Evolutionary conservation across 192 early-diverging fungal genomes (phyloP).

Genomic region (Coemansia sp.): DNA sequence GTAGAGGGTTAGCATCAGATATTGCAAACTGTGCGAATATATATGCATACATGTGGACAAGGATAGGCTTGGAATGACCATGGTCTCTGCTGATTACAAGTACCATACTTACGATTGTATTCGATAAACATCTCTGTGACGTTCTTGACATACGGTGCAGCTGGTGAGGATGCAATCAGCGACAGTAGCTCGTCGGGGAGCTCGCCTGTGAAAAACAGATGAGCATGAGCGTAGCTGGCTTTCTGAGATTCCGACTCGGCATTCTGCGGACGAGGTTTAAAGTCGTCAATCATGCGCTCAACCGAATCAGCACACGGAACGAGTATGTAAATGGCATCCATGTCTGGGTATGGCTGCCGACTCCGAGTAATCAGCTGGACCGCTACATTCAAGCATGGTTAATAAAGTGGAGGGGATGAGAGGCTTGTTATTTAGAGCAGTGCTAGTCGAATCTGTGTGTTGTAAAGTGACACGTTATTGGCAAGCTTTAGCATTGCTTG

Average conservation of each 20-base stretch:
- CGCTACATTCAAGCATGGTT: constrained; percentile 11
- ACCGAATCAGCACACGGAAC: constrained; percentile 44
- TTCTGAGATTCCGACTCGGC: constrained; percentile 1
- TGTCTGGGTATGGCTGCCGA: constrained; percentile 44
- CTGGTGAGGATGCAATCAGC: constrained; percentile 30
- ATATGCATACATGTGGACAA: not conserved
- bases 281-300: constrained; percentile 43
- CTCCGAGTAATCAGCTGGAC: constrained; percentile 41
- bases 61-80: no score
- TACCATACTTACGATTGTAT: constrained; percentile 50
- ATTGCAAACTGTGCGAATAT: no score
- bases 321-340: constrained; percentile 52
- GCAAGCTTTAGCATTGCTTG: no score
- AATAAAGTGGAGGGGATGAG: not conserved
- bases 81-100: no score
- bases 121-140: constrained; percentile 49
- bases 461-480: no score
- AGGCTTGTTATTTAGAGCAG: no score
- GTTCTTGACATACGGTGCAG: constrained; percentile 32
- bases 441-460: no score
- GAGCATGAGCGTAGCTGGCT: constrained; percentile 41
- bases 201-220: constrained; percentile 50
- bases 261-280: constrained; percentile 4
- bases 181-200: constrained; percentile 37
- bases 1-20: no score